Percentiles rank a stretch among this genome's conserved stretches.
Evolutionary conservation across 208 protist genomes (phyloP).

Genomic region (Crithidia acanthocephali): DNA sequence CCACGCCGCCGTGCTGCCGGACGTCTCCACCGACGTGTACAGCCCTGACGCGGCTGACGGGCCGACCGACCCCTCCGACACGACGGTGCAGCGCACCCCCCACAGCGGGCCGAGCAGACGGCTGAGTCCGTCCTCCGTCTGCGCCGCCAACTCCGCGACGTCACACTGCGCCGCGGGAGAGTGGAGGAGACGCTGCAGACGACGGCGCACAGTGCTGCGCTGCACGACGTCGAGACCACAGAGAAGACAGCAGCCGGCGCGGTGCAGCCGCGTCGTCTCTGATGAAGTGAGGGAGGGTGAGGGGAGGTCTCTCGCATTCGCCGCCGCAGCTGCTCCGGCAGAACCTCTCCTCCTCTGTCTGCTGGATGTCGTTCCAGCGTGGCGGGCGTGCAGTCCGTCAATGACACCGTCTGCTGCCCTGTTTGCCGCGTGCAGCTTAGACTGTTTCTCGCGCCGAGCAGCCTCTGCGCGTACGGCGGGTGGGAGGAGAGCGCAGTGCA

Average conservation of each 20-base stretch:
- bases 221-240: constrained; percentile 69
- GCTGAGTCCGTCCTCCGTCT: constrained; percentile 58
- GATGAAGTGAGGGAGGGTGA: background rate
- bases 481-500: constrained; percentile 20
- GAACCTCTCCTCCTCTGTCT: too few relatives aligned
- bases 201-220: constrained; percentile 46
- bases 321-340: too few relatives aligned
- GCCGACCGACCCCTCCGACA: background rate
- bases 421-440: background rate
- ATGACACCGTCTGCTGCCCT: too few relatives aligned
- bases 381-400: too few relatives aligned
- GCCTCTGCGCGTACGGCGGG: constrained; percentile 9
- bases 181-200: constrained; percentile 51
- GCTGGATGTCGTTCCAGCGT: too few relatives aligned
- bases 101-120: constrained; percentile 71
- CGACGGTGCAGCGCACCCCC: constrained; percentile 32
- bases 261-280: constrained; percentile 4
- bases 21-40: background rate
- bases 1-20: background rate
- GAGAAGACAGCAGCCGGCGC: constrained; percentile 51
- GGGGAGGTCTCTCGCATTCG: too few relatives aligned
- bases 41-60: background rate
- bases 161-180: constrained; percentile 50
- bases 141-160: constrained; percentile 33
- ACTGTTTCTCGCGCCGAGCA: background rate